A percentile compares a stretch with the other conserved stretches of the same genome.
Conservation (phyloP, 2,329 filamentous ascomycete species). For the Fusarium camptoceras region DNA sequence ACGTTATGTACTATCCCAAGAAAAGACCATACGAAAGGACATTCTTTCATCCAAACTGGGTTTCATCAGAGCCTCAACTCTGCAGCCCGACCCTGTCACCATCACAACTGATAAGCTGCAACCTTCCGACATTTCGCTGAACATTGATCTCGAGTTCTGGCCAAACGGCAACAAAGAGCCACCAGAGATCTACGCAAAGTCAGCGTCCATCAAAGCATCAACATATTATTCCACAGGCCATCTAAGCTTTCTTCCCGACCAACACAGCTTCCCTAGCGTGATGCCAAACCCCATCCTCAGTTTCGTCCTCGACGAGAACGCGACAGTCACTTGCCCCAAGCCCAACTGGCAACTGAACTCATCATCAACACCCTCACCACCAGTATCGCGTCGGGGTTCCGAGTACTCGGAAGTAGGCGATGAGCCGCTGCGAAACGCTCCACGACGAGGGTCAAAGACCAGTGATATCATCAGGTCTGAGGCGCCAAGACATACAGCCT, state of each 20-base stretch:
- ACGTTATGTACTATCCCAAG: slow-evolving; percentile 20
- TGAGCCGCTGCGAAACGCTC: background rate
- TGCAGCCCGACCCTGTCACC: slow-evolving; percentile 25
- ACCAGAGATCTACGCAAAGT: slow-evolving; percentile 25
- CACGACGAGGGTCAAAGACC: background rate
- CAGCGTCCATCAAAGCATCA: slow-evolving; percentile 23
- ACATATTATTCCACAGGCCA: slow-evolving; percentile 35
- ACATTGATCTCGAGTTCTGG: slow-evolving; percentile 34
- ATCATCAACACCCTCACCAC: background rate
- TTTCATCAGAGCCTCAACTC: slow-evolving; percentile 17
- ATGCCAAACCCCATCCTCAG: slow-evolving; percentile 23
- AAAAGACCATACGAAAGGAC: slow-evolving; percentile 31
- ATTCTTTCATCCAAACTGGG: slow-evolving; percentile 29
- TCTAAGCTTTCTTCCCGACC: slow-evolving; percentile 30
- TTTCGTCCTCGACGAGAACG: slow-evolving; percentile 24
- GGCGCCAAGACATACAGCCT: slow-evolving; percentile 6
- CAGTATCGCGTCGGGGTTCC: slow-evolving; percentile 15
- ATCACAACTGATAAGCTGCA: slow-evolving; percentile 32
- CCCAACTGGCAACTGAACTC: slow-evolving; percentile 1
- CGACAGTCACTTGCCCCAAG: background rate
- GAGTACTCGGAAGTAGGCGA: background rate
- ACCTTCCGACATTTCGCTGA: slow-evolving; percentile 9
- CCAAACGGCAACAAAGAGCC: slow-evolving; percentile 25
- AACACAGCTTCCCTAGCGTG: slow-evolving; percentile 17
- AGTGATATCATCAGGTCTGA: slow-evolving; percentile 11